Evolutionary conservation across 139 green algal species (phyloP).

Genomic region (Eudorina sp.): DNA sequence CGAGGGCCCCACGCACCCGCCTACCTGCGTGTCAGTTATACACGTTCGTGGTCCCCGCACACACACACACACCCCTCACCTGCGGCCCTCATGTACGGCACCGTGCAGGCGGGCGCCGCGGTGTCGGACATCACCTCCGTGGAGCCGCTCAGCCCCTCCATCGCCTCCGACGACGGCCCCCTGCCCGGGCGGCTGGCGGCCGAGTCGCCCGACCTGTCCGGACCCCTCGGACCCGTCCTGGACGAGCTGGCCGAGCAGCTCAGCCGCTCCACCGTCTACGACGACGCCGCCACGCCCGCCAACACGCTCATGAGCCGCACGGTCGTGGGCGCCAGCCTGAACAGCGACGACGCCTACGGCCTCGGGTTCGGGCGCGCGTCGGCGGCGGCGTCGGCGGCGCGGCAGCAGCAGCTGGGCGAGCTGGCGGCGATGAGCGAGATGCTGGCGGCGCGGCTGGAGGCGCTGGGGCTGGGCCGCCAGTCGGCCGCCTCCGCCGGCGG

Average conservation of each 20-base stretch:
- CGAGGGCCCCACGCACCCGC: no score
- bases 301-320: neutral
- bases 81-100: no score
- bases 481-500: neutral
- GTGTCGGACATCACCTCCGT: conserved; percentile 41
- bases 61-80: no score
- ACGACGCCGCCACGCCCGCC: neutral
- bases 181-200: neutral
- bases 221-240: neutral
- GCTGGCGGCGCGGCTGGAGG: conserved; percentile 13
- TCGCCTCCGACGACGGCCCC: neutral
- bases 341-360: neutral
- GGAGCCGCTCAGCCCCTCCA: conserved; percentile 41
- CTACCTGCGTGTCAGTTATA: no score
- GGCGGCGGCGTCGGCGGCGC: neutral
- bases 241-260: conserved; percentile 34
- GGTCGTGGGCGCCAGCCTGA: neutral
- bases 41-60: no score
- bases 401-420: conserved; percentile 38
- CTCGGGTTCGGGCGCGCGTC: neutral
- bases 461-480: neutral
- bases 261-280: conserved; percentile 4
- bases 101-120: no score
- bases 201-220: neutral
- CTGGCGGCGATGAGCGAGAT: conserved; percentile 22